These are phyloP conservation scores for Diplodia intermedia DNA, from an alignment of 2,329 filamentous ascomycete genomes.

Conservation along the genomic window DNA sequence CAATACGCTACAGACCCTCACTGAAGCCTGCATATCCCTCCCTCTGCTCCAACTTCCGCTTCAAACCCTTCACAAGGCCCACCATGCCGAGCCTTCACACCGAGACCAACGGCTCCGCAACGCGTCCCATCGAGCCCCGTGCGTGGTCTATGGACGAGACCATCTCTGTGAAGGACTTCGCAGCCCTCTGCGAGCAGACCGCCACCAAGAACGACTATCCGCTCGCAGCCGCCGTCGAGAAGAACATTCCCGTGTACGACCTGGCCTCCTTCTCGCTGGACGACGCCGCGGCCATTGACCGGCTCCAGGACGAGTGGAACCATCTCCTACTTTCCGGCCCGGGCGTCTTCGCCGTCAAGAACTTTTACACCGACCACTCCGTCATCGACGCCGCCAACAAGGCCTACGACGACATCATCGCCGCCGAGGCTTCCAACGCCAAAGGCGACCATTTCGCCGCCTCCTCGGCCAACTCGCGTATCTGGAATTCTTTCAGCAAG, in stretches of 20 bases:
- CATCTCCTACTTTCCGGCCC: slow-evolving; percentile 63
- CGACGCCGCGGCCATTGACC: slow-evolving; percentile 41
- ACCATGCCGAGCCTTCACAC: slow-evolving; percentile 11
- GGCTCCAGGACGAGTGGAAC: slow-evolving; percentile 67
- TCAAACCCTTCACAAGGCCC: neutral
- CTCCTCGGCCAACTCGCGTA: slow-evolving; percentile 63
- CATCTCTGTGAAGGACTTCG: slow-evolving; percentile 54
- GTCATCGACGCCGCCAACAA: slow-evolving; percentile 57
- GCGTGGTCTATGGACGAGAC: slow-evolving; percentile 41
- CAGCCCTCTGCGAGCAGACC: slow-evolving; percentile 53
- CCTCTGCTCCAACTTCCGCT: slow-evolving; percentile 14
- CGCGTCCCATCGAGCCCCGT: slow-evolving; percentile 37
- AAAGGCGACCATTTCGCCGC: slow-evolving; percentile 68
- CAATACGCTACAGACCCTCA: neutral
- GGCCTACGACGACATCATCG: slow-evolving; percentile 59
- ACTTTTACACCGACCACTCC: slow-evolving; percentile 55
- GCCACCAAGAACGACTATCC: slow-evolving; percentile 54
- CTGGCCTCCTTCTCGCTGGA: slow-evolving; percentile 49
- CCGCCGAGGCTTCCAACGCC: slow-evolving; percentile 47
- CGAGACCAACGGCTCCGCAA: slow-evolving; percentile 7
- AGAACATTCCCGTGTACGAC: slow-evolving; percentile 65
- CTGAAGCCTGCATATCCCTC: neutral
- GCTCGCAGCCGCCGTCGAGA: slow-evolving; percentile 53
- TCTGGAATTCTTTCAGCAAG: slow-evolving; percentile 72
- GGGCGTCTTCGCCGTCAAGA: slow-evolving; percentile 65